Base-by-base conservation (phyloP, 1,139 yeast species). In the Kodamaea derodonti region DNA sequence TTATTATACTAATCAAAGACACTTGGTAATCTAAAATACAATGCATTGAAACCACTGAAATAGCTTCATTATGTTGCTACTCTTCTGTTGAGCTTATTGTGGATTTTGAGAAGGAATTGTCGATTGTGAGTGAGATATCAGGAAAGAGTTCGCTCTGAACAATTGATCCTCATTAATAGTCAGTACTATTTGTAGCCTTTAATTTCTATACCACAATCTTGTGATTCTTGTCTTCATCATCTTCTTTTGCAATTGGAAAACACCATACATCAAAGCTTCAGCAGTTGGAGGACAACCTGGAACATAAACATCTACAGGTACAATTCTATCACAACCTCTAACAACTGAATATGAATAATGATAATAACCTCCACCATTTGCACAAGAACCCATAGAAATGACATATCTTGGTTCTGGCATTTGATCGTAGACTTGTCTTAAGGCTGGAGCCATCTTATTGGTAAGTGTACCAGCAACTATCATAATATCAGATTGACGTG, bases 231-330 rank as follows among this genome's bases (percentile, higher is more conserved):
- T 80, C 58, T 75, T 75, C 76, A 85, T 76, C 88, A 84, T 85
- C 73, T 85, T 86, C 80, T 83, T 84, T 62, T 85, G 95, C 53
- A 86, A 72, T 64, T 83, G 90, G 73, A 85, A 83, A 29, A 86
- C 82, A 41, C 95, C 95, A 59, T 85, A 86, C 87, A 86, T 78
- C 63, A 86, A 79, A 7, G 95, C 95, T 65, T 86, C 95, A 35
- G 90, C 75, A 20, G 95, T 84, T 34, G 95, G 95, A 17, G 95
- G 95, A 65, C 95, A 86, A 8, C 95, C 95, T 14, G 95, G 95
- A 33, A 86, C 95, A 54, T 85, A 86, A 33, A 86, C 84, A 58
- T 86, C 95, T 25, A 86, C 95, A 10, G 95, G 95, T 29, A 86
- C 79, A 41, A 86, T 72, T 57, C 95, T 71, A 67, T 86, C 95